Evolutionary conservation across 139 green algal species (phyloP).

Genomic region (Zygnema circumcarinatum): DNA sequence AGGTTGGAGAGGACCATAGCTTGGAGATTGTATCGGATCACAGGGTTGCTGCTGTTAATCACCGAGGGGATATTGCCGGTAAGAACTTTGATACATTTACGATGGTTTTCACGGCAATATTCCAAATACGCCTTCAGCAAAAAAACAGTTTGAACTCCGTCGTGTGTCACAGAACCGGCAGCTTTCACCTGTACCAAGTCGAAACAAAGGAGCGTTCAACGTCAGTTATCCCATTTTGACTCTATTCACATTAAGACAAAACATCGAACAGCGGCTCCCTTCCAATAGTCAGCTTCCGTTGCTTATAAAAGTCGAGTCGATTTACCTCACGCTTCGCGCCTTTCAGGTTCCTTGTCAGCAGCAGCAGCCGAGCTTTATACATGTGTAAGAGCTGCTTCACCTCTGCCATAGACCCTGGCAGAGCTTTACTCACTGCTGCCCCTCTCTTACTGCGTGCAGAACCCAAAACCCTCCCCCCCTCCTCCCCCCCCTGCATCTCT

Average conservation of each 20-base stretch:
- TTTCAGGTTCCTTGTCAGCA: constrained; percentile 53
- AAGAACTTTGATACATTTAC: constrained; percentile 49
- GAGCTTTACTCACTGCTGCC: not conserved
- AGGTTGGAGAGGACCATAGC: constrained; percentile 50
- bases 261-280: too few relatives aligned
- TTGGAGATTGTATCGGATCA: not conserved
- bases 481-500: constrained; percentile 1
- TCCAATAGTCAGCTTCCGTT: too few relatives aligned
- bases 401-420: constrained; percentile 1
- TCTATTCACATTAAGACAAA: too few relatives aligned
- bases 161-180: constrained; percentile 13
- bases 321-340: constrained; percentile 48
- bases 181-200: constrained; percentile 27
- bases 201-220: not conserved
- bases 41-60: not conserved
- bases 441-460: not conserved
- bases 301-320: constrained; percentile 1
- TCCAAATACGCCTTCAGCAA: constrained; percentile 59
- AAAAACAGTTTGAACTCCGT: constrained; percentile 30
- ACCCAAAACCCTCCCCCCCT: not conserved
- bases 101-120: constrained; percentile 42
- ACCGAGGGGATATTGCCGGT: not conserved
- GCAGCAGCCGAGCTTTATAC: constrained; percentile 38
- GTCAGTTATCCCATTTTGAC: too few relatives aligned
- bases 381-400: constrained; percentile 51